Conservation (phyloP, 1,284 basidiomycete species). For the Takashimella koratensis region DNA sequence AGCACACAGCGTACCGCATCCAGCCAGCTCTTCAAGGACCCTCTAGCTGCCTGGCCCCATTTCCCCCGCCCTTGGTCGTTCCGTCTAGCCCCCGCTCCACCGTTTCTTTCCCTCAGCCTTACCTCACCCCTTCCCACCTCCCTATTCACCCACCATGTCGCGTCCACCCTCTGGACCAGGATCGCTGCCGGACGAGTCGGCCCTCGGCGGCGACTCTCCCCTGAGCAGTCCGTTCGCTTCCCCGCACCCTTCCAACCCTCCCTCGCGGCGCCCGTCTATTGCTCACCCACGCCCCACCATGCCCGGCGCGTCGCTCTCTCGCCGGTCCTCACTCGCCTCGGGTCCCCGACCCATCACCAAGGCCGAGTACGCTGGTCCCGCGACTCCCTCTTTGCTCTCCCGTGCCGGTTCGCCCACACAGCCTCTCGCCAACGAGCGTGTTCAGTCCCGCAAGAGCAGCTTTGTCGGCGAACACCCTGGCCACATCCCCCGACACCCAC, state of each 20-base stretch:
- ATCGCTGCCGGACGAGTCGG: constrained; percentile 8
- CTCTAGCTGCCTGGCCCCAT: no score
- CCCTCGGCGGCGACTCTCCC: constrained; percentile 12
- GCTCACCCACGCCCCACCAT: constrained; percentile 10
- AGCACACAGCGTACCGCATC: background rate
- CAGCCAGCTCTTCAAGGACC: no score
- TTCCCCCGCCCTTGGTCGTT: no score
- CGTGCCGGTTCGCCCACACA: constrained; percentile 47
- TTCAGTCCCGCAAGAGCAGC: constrained; percentile 18
- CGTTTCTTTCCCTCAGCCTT: no score
- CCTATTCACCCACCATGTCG: constrained; percentile 1
- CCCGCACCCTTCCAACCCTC: constrained; percentile 21
- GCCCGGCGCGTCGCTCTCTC: constrained; percentile 16
- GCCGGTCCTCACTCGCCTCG: constrained; percentile 31
- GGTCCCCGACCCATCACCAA: constrained; percentile 39
- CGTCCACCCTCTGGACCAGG: no score
- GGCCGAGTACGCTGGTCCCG: constrained; percentile 37
- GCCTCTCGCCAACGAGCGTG: constrained; percentile 39
- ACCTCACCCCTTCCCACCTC: no score
- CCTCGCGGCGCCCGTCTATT: constrained; percentile 21
- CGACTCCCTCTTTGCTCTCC: constrained; percentile 43
- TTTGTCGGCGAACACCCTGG: constrained; percentile 17
- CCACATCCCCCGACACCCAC: constrained; percentile 1
- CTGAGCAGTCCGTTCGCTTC: constrained; percentile 15
- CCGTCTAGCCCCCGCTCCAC: no score